Conservation (phyloP, 164 flowering plant species). For the Vitis cinerea region DNA sequence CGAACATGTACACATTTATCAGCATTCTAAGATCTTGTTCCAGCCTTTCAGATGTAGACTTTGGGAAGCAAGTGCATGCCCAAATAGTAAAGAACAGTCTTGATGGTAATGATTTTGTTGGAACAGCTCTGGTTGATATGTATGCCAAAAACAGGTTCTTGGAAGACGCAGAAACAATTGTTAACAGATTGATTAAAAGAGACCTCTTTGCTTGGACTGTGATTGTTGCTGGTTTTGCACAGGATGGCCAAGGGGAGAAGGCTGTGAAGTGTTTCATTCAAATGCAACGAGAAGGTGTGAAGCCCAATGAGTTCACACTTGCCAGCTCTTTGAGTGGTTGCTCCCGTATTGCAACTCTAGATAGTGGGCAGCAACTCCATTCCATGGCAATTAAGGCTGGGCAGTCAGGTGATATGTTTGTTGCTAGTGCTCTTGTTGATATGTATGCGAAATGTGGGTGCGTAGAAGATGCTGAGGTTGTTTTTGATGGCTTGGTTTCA, state of each 20-base stretch:
- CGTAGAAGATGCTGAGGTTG: conserved; percentile 41
- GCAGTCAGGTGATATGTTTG: conserved; percentile 33
- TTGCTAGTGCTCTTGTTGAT: conserved; percentile 47
- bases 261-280: conserved; percentile 34
- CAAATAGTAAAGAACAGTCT: conserved; percentile 31
- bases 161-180: conserved; percentile 24
- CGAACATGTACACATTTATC: conserved; percentile 43
- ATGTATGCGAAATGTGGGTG: conserved; percentile 59
- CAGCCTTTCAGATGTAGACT: conserved; percentile 8
- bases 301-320: conserved; percentile 50
- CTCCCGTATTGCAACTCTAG: conserved; percentile 38
- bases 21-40: conserved; percentile 37
- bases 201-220: conserved; percentile 44
- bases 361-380: conserved; percentile 47
- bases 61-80: conserved; percentile 42
- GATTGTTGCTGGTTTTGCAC: conserved; percentile 38
- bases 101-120: conserved; percentile 29
- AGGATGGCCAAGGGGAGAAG: conserved; percentile 42
- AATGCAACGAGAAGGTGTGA: conserved; percentile 50
- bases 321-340: conserved; percentile 54
- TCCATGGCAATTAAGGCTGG: conserved; percentile 43
- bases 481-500: conserved; percentile 27
- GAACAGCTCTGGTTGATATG: conserved; percentile 40
- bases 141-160: conserved; percentile 37
- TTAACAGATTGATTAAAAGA: conserved; percentile 23